These are phyloP conservation scores for Penicillium sp. DNA, from an alignment of 2,329 filamentous ascomycete species.

Conservation along the genomic window DNA sequence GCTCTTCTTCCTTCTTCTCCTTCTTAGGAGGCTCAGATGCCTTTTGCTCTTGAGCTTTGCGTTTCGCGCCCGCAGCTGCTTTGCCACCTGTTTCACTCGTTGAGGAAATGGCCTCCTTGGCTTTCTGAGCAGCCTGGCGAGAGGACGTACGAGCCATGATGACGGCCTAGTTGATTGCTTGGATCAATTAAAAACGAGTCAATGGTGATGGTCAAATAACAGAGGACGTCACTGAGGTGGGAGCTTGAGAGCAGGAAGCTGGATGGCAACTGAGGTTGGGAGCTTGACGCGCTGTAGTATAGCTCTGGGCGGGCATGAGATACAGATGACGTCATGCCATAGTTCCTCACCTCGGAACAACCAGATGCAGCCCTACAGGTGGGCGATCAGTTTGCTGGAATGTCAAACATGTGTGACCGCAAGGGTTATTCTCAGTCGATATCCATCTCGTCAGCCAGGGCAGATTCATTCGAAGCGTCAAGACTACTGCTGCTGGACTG, in stretches of 20 bases:
- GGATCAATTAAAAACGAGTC: not conserved
- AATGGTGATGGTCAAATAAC: not conserved
- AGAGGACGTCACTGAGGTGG: not conserved
- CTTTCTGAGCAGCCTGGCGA: conserved; percentile 46
- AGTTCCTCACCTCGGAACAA: not conserved
- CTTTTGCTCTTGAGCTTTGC: conserved; percentile 37
- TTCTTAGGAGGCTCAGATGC: conserved; percentile 37
- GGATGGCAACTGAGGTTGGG: not conserved
- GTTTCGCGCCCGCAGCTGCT: conserved; percentile 38
- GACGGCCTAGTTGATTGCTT: not conserved
- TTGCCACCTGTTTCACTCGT: conserved; percentile 32
- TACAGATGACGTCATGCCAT: conserved; percentile 38
- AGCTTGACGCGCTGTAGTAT: not conserved
- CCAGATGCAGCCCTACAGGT: conserved; percentile 1
- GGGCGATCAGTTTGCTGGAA: not conserved
- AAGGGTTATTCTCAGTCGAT: conserved; percentile 30
- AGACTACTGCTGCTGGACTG: conserved; percentile 23
- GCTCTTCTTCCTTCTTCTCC: conserved; percentile 38
- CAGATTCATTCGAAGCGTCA: conserved; percentile 14
- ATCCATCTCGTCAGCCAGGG: conserved; percentile 36
- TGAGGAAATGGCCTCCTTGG: conserved; percentile 43
- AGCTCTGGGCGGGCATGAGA: conserved; percentile 13
- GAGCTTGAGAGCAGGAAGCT: not conserved
- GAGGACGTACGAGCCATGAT: conserved; percentile 44
- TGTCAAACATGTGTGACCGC: not conserved